Evolutionary conservation across 2,329 filamentous ascomycete genomes (phyloP), one percentile per base, ranked within the genome.

Genomic region (Penicillium sp.): DNA sequence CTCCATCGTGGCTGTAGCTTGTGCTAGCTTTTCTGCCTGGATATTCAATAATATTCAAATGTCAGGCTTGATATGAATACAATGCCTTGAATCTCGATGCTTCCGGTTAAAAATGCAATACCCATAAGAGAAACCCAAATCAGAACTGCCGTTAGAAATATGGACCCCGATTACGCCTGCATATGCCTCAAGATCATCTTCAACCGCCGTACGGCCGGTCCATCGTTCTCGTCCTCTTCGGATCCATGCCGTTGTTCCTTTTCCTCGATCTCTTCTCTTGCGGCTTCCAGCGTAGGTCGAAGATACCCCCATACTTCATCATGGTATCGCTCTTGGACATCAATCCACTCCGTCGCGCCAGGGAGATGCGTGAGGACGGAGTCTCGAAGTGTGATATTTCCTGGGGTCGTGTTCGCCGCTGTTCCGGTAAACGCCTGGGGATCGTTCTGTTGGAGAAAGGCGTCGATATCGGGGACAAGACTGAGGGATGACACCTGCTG

Each of bases 271-370:
- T 85, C 80, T 30, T 62, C 60, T 39, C 65, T 67, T 3, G 80
- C 81, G 43, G 76, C 70, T 33, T 69, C 64, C 7, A 79, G 72
- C 22, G 82, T 62, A 3, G 73, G 69, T 18, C 70, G 61, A 13
- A 84, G 58, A 39, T 76, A 77, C 13, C 81, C 82, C 82, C 81
- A 85, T 15, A 85, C 80, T 38, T 83, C 76, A 54, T 84, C 78
- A 33, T 62, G 57, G 41, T 65, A 65, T 25, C 54, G 47, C 25
- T 64, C 60, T 36, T 65, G 60, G 1, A 65, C 59, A 9, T 42
- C 43, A 7, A 65, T 23, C 62, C 61, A 59, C 23, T 61, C 55
- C 26, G 44, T 48, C 8, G 60, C 57, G 0, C 61, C 61, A 2
- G 61, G 55, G 1, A 64, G 46, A 30, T 54, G 45, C 4, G 30